phyloP scores from a whole-genome alignment of 202 grass and related monocot genomes.

The Zoysia matrella region DNA sequence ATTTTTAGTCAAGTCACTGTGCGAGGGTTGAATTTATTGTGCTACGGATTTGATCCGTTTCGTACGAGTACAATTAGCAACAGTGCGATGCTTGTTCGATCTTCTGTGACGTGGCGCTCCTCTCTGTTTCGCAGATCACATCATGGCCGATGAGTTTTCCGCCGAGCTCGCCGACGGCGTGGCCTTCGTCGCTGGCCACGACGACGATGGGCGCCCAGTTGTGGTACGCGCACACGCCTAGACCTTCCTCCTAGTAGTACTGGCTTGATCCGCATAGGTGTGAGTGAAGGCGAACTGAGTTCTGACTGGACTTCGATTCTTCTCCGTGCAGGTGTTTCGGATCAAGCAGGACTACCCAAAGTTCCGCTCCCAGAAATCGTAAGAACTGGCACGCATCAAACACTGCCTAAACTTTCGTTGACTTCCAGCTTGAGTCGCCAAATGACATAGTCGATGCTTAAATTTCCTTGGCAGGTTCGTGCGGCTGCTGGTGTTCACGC shows the following conservation, averaged over 20 bases:
- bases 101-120: neutral
- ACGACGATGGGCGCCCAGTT: slow-evolving; percentile 89
- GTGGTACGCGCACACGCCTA: slow-evolving; percentile 50
- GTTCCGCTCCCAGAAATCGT: slow-evolving; percentile 88
- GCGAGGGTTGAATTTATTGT: slow-evolving; percentile 33
- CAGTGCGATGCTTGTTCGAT: slow-evolving; percentile 21
- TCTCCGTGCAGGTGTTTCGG: slow-evolving; percentile 68
- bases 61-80: slow-evolving; percentile 24
- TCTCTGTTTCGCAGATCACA: slow-evolving; percentile 58
- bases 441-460: neutral
- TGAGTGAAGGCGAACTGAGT: neutral
- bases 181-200: slow-evolving; percentile 90
- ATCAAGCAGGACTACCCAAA: slow-evolving; percentile 97
- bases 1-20: slow-evolving; percentile 51
- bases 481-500: slow-evolving; percentile 87
- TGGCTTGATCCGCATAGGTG: neutral
- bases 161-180: slow-evolving; percentile 80
- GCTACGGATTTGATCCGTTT: slow-evolving; percentile 15
- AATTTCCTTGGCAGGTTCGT: slow-evolving; percentile 56
- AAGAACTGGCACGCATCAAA: slow-evolving; percentile 12
- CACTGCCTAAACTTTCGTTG: neutral
- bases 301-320: neutral
- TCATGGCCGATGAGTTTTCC: slow-evolving; percentile 95
- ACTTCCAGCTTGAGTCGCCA: neutral
- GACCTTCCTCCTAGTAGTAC: neutral